Conservation (phyloP, 768 basidiomycete species). For the Xerocomellus chrysenteron region DNA sequence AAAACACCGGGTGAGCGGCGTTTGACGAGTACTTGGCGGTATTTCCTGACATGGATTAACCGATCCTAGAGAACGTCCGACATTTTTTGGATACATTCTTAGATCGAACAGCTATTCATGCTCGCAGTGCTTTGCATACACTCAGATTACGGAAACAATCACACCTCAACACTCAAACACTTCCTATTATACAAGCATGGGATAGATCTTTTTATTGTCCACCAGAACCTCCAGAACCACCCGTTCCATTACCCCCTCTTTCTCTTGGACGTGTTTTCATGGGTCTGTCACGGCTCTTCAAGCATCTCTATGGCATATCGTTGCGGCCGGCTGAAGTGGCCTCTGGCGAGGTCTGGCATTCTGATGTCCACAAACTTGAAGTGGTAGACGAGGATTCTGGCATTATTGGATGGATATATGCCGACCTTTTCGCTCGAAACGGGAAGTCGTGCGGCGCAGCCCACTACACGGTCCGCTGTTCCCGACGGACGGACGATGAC, state of each 20-base stretch:
- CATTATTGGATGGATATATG: conserved; percentile 91
- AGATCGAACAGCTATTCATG: conserved; percentile 76
- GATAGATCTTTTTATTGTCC: conserved; percentile 94
- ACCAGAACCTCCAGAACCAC: conserved; percentile 71
- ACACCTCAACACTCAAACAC: conserved; percentile 55
- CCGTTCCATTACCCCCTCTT: conserved; percentile 68
- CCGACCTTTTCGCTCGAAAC: conserved; percentile 81
- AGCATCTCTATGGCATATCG: conserved; percentile 82
- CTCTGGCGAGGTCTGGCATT: conserved; percentile 87
- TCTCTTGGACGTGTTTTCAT: conserved; percentile 90
- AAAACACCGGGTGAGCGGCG: conserved; percentile 72
- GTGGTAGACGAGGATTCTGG: conserved; percentile 89
- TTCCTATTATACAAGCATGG: conserved; percentile 87
- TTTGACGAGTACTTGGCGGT: not conserved
- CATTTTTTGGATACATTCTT: conserved; percentile 83
- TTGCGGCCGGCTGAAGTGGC: conserved; percentile 66
- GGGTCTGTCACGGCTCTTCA: conserved; percentile 88
- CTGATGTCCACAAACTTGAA: conserved; percentile 85
- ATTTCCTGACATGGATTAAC: not conserved
- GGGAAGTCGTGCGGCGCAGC: conserved; percentile 92
- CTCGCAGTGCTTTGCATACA: conserved; percentile 67
- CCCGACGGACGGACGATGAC: conserved; percentile 88
- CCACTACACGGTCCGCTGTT: conserved; percentile 97
- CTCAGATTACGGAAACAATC: conserved; percentile 71
- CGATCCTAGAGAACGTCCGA: conserved; percentile 68